phyloP scores from a whole-genome alignment of 768 basidiomycete species.

The Rhizopogon vinicolor region DNA sequence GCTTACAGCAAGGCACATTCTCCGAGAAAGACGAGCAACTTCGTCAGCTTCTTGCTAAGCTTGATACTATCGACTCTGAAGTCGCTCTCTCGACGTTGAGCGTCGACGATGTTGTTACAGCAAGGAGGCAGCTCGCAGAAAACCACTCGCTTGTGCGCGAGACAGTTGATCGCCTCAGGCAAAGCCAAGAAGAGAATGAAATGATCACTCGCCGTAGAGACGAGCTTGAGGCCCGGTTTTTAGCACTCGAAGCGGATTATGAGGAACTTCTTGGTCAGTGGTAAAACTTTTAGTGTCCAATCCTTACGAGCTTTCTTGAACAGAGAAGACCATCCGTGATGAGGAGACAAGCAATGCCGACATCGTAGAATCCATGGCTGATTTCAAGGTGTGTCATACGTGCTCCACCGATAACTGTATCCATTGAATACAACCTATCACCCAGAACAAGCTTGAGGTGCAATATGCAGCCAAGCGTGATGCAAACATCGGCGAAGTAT shows the following conservation, averaged over 20 bases:
- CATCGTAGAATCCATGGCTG: constrained; percentile 78
- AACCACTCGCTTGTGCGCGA: constrained; percentile 83
- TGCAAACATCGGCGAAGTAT: constrained; percentile 77
- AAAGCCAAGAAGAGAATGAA: constrained; percentile 91
- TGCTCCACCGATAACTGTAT: background rate
- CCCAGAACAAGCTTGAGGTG: constrained; percentile 86
- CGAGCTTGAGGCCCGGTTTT: constrained; percentile 81
- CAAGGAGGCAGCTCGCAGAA: constrained; percentile 86
- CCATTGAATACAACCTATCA: constrained; percentile 2
- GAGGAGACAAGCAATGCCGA: constrained; percentile 85
- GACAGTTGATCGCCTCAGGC: constrained; percentile 82
- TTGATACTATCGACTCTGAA: constrained; percentile 75
- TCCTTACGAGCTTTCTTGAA: constrained; percentile 8
- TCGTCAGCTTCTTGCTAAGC: constrained; percentile 75
- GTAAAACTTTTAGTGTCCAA: background rate
- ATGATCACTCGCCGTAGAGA: constrained; percentile 76
- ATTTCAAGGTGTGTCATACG: constrained; percentile 67
- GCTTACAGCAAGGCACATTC: constrained; percentile 76
- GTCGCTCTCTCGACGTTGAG: constrained; percentile 52
- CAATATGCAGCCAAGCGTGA: constrained; percentile 94
- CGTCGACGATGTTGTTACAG: constrained; percentile 71
- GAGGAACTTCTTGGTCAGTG: constrained; percentile 89
- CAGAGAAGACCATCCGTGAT: constrained; percentile 90
- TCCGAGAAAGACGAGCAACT: constrained; percentile 96
- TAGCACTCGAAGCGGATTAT: constrained; percentile 86